These are phyloP conservation scores for Cajanus cajan DNA, from an alignment of 306 rosid genomes.

Conservation along the genomic window DNA sequence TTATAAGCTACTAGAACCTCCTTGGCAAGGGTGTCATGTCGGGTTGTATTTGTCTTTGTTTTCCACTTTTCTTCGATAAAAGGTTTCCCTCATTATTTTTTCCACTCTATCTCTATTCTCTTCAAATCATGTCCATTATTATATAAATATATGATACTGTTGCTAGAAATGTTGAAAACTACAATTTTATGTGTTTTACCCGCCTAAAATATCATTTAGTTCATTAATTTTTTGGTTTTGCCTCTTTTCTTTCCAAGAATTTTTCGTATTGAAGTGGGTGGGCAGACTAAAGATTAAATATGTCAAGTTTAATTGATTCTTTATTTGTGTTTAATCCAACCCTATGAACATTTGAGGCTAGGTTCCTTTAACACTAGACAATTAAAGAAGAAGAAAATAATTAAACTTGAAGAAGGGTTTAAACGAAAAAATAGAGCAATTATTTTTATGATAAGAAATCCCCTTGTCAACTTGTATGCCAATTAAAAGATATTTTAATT, in stretches of 20 bases:
- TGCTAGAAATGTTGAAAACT: not conserved
- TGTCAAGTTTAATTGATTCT: not conserved
- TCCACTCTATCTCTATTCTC: not conserved
- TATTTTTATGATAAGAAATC: not conserved
- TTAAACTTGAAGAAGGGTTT: not conserved
- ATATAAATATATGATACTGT: not conserved
- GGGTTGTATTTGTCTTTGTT: conserved; percentile 3
- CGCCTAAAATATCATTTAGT: not conserved
- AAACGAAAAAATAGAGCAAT: not conserved
- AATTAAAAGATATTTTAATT: not conserved
- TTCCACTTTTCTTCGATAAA: not conserved
- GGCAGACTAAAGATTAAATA: not conserved
- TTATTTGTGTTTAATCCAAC: not conserved
- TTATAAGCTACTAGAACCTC: not conserved
- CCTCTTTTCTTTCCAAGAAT: not conserved
- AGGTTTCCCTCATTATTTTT: not conserved
- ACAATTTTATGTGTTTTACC: not conserved
- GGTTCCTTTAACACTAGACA: not conserved
- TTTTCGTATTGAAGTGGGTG: not conserved
- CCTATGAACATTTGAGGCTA: not conserved
- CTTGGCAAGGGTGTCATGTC: not conserved
- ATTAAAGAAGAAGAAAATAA: not conserved
- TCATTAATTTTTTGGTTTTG: not conserved
- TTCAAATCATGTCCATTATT: not conserved
- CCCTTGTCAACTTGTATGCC: not conserved